Evolutionary conservation across 2,329 filamentous ascomycete genomes (phyloP).

Genomic region (Pyricularia grisea): DNA sequence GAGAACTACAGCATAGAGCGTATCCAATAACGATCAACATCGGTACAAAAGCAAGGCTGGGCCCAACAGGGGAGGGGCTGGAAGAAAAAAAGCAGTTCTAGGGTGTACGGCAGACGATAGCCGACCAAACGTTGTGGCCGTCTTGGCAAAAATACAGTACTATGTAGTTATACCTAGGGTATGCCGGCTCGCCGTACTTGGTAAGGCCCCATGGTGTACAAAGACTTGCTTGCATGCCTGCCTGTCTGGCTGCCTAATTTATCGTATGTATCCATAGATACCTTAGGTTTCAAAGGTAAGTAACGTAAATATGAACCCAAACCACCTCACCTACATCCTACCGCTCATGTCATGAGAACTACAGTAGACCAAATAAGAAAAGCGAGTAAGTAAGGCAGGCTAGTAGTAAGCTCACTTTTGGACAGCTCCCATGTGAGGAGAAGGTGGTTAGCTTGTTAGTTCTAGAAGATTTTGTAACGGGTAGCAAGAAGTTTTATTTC

Average conservation of each 20-base stretch:
- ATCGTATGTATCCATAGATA: too few relatives aligned
- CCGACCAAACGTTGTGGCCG: not conserved
- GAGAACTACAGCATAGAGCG: not conserved
- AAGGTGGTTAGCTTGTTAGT: too few relatives aligned
- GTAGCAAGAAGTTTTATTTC: too few relatives aligned
- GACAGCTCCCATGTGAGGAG: not conserved
- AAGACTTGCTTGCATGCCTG: not conserved
- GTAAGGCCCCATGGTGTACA: not conserved
- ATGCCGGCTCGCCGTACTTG: not conserved
- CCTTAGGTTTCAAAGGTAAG: too few relatives aligned
- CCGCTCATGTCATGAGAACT: not conserved
- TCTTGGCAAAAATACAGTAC: not conserved
- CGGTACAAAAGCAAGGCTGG: conserved; percentile 2
- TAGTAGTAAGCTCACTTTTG: not conserved
- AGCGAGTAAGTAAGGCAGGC: not conserved
- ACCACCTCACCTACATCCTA: not conserved
- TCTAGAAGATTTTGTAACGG: too few relatives aligned
- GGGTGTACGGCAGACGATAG: not conserved
- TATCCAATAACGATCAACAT: not conserved
- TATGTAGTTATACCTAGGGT: not conserved
- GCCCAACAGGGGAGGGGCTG: not conserved
- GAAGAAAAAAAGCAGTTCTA: not conserved
- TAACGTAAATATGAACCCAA: not conserved
- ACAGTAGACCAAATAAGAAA: not conserved
- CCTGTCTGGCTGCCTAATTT: not conserved